Base-by-base conservation (phyloP, 805 yeast species). In the Ogataea henricii region DNA sequence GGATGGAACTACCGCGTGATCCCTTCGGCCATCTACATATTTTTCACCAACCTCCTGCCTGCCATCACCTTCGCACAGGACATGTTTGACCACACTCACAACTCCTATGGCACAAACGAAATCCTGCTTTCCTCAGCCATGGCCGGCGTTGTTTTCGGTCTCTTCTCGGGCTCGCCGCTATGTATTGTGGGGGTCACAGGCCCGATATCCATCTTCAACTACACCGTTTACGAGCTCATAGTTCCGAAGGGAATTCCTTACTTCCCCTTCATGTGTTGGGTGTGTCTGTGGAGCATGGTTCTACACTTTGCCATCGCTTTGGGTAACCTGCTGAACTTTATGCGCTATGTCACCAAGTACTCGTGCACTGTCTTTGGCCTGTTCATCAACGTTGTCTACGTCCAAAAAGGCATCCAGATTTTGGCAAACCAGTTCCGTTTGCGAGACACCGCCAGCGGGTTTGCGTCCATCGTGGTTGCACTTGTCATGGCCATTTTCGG, bases 131-230 rank as follows among this genome's bases (percentile, higher is more conserved):
- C 94, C 6, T 82, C 91, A 26, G 96, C 96, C 0, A 66, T 94
- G 63, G 97, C 89, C 0, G 97, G 98, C 0, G 77, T 91, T 4
- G 82, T 88, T 1, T 92, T 94, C 70, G 97, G 98, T 0, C 56
- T 87, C 5, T 72, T 91, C 47, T 76, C 87, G 0, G 98, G 97
- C 0, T 96, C 91, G 58, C 99, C 99, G 0, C 67, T 94, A 22
- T 88, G 96, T 59, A 87, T 92, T 21, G 98, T 94, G 7, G 99
- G 99, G 3, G 97, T 92, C 4, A 94, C 98, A 0, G 99, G 98
- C 0, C 99, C 99, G 0, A 85, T 94, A 13, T 71, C 96, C 1
- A 91, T 92, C 51, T 92, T 94, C 75, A 88, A 88, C 60, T 90
- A 89, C 59, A 94, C 98, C 0, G 91, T 94, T 0, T 88, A 84